Evolutionary conservation across 306 rosid species (phyloP).

Genomic region (Amphicarpaea edgeworthii): DNA sequence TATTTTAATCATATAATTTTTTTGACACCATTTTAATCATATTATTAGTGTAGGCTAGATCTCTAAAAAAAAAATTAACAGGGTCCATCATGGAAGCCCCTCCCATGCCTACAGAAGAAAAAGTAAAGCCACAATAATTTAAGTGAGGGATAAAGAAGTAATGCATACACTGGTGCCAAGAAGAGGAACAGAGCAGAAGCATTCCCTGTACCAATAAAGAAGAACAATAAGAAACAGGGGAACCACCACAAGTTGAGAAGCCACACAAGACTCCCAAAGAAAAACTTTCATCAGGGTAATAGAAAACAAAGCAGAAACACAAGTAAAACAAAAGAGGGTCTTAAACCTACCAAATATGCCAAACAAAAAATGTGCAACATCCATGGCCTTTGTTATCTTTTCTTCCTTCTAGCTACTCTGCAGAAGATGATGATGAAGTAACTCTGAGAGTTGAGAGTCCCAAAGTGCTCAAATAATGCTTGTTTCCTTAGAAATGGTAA

Average conservation of each 20-base stretch:
- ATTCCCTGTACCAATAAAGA: slow-evolving; percentile 65
- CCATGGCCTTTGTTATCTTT: slow-evolving; percentile 53
- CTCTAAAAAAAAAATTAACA: not conserved
- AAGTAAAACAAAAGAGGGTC: not conserved
- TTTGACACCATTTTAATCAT: not conserved
- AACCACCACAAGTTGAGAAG: not conserved
- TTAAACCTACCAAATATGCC: slow-evolving; percentile 81
- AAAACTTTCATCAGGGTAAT: not conserved
- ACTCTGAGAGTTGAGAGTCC: slow-evolving; percentile 13
- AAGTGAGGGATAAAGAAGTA: not conserved
- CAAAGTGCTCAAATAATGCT: slow-evolving; percentile 14
- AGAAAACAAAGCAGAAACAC: not conserved
- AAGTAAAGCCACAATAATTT: not conserved
- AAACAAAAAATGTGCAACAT: slow-evolving; percentile 66
- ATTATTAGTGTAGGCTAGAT: not conserved
- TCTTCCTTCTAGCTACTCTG: slow-evolving; percentile 15
- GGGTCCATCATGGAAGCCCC: not conserved
- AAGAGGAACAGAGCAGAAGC: slow-evolving; percentile 91
- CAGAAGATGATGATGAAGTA: slow-evolving; percentile 4
- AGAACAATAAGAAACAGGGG: slow-evolving; percentile 35
- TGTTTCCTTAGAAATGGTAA: slow-evolving; percentile 44
- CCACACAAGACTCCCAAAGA: not conserved
- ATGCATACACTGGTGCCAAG: slow-evolving; percentile 81
- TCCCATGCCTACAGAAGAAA: not conserved
- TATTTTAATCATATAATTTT: not conserved